Evolutionary conservation across 345 rosid genomes (phyloP), one percentile per base, ranked within the genome.

Genomic region (Murraya koenigii): DNA sequence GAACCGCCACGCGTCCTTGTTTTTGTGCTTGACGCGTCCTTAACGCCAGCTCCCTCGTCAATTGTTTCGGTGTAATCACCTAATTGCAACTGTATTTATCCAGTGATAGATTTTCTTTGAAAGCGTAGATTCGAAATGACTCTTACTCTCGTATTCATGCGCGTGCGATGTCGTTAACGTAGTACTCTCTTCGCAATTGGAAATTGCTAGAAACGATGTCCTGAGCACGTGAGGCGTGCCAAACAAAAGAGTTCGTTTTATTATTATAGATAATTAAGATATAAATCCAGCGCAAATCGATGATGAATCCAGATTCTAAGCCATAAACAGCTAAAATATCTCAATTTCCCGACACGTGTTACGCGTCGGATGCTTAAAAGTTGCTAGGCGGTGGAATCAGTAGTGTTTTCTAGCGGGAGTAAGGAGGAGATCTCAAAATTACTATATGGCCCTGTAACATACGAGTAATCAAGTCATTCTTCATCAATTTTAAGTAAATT

Each of bases 1-100:
- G 17, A 1, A 1, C 1, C 1, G 74, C 74, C 85, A 80, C 83
- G 85, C 66, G 76, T 80, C 62, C 38, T 3, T 67, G 1, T 13
- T 35, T 77, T 58, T 68, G n/a, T 8, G 38, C 49, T 69, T 32
- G 79, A 83, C 83, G 85, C 81, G 80, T 76, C 56, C 39, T 75
- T 5, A 23, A 65, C 9, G 33, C 9, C 17, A 47, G 63, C 30
- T 22, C 36, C 35, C 66, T 2, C 17, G 52, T 65, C 78, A 54
- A 64, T n/a, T 69, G 25, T 75, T 75, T 75, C 71, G 72, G 64
- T 66, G 54, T 33, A 54, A 52, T 64, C 71, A 65, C 19, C 71
- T 33, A 52, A 25, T 65, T 22, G 47, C 78, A 33, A 22, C 15
- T 47, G 78, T 65, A 35, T 52, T 47, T 65, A 6, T 64, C 69